Evolutionary conservation across 2,329 filamentous ascomycete genomes (phyloP), one percentile per base, ranked within the genome.

Genomic region (Endoconidiophora laricicola): DNA sequence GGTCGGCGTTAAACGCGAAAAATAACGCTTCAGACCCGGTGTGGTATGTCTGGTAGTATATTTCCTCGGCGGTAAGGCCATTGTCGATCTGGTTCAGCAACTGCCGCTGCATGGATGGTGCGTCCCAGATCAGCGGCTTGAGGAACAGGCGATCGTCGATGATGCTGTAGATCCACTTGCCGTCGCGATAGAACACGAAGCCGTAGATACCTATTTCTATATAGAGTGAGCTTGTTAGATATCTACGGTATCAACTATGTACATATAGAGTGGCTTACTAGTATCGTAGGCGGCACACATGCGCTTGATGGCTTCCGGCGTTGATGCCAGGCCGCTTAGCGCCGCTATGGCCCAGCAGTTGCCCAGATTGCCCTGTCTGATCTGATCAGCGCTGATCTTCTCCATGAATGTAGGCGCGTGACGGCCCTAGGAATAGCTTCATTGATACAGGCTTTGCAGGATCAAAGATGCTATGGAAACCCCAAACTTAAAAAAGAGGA

Each of bases 101-200:
- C 49, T 83, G 74, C 38, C 84, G 76, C 59, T 87, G 82, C 61
- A 83, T 73, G 46, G 83, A 79, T 1, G 78, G 81, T 33, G 85
- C 83, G 56, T 93, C 84, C 67, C 86, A 93, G 59, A 83, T 81
- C 3, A 85, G 82, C 1, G 83, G 85, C 53, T 81, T 84, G 16
- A 94, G 73, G 61, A 85, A 93, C 2, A 94, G 71, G 64, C 93
- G 93, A 63, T 94, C 87, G 60, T 94, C 87, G 53, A 94, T 79
- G 54, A 94, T 88, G 52, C 84, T 87, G 57, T 87, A 86, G 51
- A 90, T 83, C 87, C 86, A 94, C 63, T 91, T 85, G 48, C 86
- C 86, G 59, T 94, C 86, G 60, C 86, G 70, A 61, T 83, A 84
- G 61, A 94, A 93, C 45, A 93, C 84, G 59, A 94, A 94, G 1